Evolutionary conservation across 148 eudicot genomes (phyloP).

Genomic region (Gaultheria prostrata): DNA sequence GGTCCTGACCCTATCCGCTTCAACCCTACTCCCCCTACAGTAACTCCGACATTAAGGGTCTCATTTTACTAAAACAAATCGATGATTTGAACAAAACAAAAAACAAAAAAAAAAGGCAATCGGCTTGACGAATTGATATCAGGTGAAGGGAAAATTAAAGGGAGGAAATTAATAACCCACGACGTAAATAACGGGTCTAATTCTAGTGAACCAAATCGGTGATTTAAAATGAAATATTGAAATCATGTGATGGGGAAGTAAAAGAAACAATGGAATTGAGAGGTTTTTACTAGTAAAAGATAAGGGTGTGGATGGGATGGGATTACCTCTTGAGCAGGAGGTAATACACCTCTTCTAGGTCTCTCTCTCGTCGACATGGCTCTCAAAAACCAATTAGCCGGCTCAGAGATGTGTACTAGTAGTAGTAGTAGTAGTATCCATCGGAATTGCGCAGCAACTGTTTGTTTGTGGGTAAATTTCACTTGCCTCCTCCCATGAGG

Average conservation of each 20-base stretch:
- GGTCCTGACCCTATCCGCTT: not conserved
- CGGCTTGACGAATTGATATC: not conserved
- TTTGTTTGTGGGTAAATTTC: too few relatives aligned
- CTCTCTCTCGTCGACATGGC: constrained; percentile 60
- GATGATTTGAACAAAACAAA: not conserved
- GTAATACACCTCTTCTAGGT: constrained; percentile 47
- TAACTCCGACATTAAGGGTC: not conserved
- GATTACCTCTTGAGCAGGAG: constrained; percentile 60
- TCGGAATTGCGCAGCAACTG: not conserved
- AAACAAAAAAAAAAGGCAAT: not conserved
- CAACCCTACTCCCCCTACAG: not conserved
- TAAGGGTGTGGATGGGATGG: not conserved
- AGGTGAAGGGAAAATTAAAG: not conserved
- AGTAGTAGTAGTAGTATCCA: not conserved
- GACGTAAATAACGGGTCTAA: not conserved
- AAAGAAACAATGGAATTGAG: not conserved
- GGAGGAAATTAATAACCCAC: not conserved
- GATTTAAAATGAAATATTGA: not conserved
- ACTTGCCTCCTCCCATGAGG: too few relatives aligned
- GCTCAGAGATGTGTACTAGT: not conserved
- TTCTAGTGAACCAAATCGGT: not conserved
- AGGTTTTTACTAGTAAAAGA: not conserved
- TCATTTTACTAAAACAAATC: not conserved
- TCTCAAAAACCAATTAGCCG: not conserved
- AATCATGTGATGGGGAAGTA: not conserved